Conservation (phyloP, 495 filamentous ascomycete genomes). For the Aspergillus baeticus region DNA sequence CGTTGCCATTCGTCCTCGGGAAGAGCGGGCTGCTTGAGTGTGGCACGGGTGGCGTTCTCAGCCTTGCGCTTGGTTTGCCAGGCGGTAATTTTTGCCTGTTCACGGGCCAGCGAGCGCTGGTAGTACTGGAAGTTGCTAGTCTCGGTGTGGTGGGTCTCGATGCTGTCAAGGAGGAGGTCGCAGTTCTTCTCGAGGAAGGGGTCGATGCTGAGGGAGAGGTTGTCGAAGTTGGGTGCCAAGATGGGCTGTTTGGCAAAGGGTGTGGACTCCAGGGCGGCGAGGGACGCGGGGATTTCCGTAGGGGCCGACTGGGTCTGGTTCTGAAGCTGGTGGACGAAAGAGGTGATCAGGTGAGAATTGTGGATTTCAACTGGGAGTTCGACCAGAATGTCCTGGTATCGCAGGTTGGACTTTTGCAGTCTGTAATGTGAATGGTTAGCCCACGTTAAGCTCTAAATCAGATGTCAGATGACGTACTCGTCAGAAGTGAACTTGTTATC, state of each 20-base stretch:
- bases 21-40: conserved; percentile 83
- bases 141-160: conserved; percentile 96
- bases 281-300: conserved; percentile 69
- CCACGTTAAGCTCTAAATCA: neutral
- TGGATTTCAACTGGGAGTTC: conserved; percentile 91
- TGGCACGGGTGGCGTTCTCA: conserved; percentile 80
- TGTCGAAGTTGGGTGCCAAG: conserved; percentile 82
- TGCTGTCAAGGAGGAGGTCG: conserved; percentile 91
- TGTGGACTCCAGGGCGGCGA: conserved; percentile 66
- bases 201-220: conserved; percentile 89
- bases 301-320: conserved; percentile 55
- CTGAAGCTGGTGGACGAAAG: conserved; percentile 88
- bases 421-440: conserved; percentile 44
- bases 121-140: conserved; percentile 99
- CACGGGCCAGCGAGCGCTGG: conserved; percentile 88
- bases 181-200: conserved; percentile 99
- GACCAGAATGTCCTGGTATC: conserved; percentile 90
- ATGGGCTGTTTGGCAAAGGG: conserved; percentile 49
- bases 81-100: conserved; percentile 92
- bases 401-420: conserved; percentile 85
- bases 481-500: conserved; percentile 97
- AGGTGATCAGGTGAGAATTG: conserved; percentile 95
- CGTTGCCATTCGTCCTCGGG: conserved; percentile 98
- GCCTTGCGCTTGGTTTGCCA: conserved; percentile 96
- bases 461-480: conserved; percentile 54